Percentiles rank a stretch among this genome's conserved stretches.
Evolutionary conservation across 805 yeast genomes (phyloP).

Genomic region (Cyberlindnera mycetangii): DNA sequence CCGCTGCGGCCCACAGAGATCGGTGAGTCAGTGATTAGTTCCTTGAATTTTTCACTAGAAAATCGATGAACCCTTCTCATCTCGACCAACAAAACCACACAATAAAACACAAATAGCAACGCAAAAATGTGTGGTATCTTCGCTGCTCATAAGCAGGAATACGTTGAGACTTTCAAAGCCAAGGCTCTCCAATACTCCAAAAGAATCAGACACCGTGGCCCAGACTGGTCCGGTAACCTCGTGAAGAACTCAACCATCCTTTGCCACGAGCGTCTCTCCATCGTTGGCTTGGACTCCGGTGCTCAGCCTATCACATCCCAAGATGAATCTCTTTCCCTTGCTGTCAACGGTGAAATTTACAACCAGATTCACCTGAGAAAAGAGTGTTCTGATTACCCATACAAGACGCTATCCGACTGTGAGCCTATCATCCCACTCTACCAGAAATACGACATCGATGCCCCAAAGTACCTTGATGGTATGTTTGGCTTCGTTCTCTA

Average conservation of each 20-base stretch:
- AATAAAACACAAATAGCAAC: not conserved
- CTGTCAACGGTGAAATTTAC: constrained; percentile 98
- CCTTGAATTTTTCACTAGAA: not conserved
- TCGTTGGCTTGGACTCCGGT: constrained; percentile 96
- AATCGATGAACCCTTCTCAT: not conserved
- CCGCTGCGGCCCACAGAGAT: not conserved
- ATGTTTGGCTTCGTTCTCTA: constrained; percentile 96
- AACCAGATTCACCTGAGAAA: constrained; percentile 90
- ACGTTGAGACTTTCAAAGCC: constrained; percentile 76
- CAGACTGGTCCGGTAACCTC: constrained; percentile 97
- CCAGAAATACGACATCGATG: constrained; percentile 80
- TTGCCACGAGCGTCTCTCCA: constrained; percentile 94
- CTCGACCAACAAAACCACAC: not conserved
- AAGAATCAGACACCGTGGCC: constrained; percentile 97
- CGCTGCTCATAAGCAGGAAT: constrained; percentile 83
- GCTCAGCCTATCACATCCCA: constrained; percentile 92
- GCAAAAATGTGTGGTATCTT: constrained; percentile 92
- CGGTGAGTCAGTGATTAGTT: constrained; percentile 2
- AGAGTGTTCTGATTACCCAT: constrained; percentile 67
- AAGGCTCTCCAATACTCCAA: constrained; percentile 88
- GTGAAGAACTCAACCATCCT: constrained; percentile 76
- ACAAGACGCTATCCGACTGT: constrained; percentile 89
- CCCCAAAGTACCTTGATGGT: constrained; percentile 93
- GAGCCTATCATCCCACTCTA: constrained; percentile 95
- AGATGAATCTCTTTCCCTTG: constrained; percentile 68